Evolutionary conservation across 2,329 filamentous ascomycete genomes (phyloP).

Genomic region (Pseudocercospora musae): DNA sequence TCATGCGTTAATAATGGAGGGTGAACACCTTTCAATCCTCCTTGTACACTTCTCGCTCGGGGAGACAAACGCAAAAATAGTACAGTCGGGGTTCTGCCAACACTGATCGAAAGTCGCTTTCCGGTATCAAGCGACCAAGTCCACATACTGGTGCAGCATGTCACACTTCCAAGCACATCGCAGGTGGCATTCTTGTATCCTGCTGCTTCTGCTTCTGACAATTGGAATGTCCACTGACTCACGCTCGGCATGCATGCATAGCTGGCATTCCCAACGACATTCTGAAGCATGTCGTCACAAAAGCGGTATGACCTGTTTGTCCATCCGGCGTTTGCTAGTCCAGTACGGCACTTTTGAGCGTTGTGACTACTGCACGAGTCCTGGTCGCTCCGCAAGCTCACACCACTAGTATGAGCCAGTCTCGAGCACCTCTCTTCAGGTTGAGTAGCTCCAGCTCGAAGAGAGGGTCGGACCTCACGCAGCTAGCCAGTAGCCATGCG

Average conservation of each 20-base stretch:
- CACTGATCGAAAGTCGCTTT: background rate
- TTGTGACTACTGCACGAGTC: background rate
- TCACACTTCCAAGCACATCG: background rate
- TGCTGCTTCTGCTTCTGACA: background rate
- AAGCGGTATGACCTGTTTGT: conserved; percentile 15
- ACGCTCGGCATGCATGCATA: background rate
- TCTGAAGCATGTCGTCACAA: conserved; percentile 12
- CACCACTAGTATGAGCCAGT: background rate
- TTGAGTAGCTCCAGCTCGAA: background rate
- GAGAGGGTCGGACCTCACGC: background rate
- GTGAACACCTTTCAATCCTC: background rate
- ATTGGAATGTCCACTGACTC: background rate
- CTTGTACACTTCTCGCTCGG: background rate
- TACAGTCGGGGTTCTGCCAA: background rate
- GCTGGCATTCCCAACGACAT: background rate
- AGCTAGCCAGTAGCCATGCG: conserved; percentile 1
- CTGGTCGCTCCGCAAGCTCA: background rate
- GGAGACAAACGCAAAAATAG: background rate
- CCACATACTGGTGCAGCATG: background rate
- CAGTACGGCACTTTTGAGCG: background rate
- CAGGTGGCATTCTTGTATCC: background rate
- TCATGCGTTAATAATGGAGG: background rate
- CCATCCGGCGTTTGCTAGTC: conserved; percentile 2
- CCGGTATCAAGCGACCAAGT: too few relatives aligned
- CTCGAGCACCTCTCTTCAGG: background rate